Base-by-base conservation (phyloP, 2,329 filamentous ascomycete genomes). In the Fusarium keratoplasticum region DNA sequence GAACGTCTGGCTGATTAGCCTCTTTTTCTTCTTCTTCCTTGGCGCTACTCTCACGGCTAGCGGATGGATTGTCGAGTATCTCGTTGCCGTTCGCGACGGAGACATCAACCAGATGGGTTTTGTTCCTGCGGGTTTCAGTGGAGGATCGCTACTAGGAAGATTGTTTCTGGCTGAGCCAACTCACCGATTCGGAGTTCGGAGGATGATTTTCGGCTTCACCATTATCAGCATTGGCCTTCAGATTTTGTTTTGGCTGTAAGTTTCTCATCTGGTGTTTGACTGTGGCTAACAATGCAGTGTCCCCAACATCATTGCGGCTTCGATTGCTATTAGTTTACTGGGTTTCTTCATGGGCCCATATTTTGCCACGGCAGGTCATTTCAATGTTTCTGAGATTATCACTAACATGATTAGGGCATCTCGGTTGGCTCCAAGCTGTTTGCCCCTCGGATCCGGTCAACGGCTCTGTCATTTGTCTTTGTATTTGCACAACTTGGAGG, bases 21-120 rank as follows among this genome's bases (percentile, higher is more conserved):
- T 90, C 2, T 92, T 91, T 79, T 92, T 89, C 81, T 92, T 92
- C 81, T 91, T 92, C 78, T 88, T 89, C 61, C 82, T 92, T 0
- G 90, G 91, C 0, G 87, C 86, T 0, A 79, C 77, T 2, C 85
- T 90, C 3, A 92, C 90, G 0, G 87, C 89, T 0, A 80, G 83
- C 68, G 90, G 91, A 1, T 93, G 90, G 91, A 87, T 92, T 0
- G 90, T 92, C 2, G 89, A 92, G 72, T 93, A 90, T 64, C 84
- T 93, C 4, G 87, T 92, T 8, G 85, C 86, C 3, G 88, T 89
- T n/a, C 87, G 90, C 0, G 82, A 87, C 4, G 90, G 90, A 1
- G 82, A 88, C 2, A 81, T 92, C 0, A 83, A 87, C 0, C 82
- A 87, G 20, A 88, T 91, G 80, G 90, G 90, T 0, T 93, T 92